Conservation (phyloP, 495 filamentous ascomycete species). For the Penicillium coffeae region DNA sequence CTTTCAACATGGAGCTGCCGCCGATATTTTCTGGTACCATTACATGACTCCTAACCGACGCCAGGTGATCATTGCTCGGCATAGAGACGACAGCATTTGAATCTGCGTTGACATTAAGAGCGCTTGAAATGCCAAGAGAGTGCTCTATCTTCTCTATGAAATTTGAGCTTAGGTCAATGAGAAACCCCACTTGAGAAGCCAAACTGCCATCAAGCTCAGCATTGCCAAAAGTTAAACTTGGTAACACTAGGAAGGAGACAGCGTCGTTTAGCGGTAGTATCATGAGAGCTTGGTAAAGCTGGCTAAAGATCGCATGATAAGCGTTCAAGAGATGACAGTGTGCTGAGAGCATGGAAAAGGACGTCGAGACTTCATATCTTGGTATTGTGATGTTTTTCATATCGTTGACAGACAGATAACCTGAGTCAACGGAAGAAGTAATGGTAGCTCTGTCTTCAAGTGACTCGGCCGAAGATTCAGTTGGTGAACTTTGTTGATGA, state of each 20-base stretch:
- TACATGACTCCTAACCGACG: slow-evolving; percentile 12
- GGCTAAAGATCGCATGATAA: slow-evolving; percentile 16
- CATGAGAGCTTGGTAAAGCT: slow-evolving; percentile 18
- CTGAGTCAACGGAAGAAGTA: slow-evolving; percentile 11
- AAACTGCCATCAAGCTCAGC: slow-evolving; percentile 14
- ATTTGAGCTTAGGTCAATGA: slow-evolving; percentile 15
- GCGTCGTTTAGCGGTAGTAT: slow-evolving; percentile 15
- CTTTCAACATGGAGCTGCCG: slow-evolving; percentile 10
- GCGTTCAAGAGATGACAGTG: slow-evolving; percentile 15
- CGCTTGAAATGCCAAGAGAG: slow-evolving; percentile 2
- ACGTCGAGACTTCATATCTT: slow-evolving; percentile 5
- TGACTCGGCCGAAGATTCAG: neutral
- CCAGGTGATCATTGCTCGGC: neutral
- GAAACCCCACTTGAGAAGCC: slow-evolving; percentile 7
- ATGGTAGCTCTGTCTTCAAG: slow-evolving; percentile 2
- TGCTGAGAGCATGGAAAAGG: slow-evolving; percentile 12
- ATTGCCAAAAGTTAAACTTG: slow-evolving; percentile 10
- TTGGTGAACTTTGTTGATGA: neutral
- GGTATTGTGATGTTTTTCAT: neutral
- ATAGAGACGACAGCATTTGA: neutral
- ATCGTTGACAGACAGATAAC: slow-evolving; percentile 4
- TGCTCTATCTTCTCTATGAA: slow-evolving; percentile 15
- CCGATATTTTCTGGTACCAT: slow-evolving; percentile 9
- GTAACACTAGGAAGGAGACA: slow-evolving; percentile 7
- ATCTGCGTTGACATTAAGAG: neutral